Evolutionary conservation across 169 alveolate species (phyloP).

Genomic region (Plasmodium falciparum): DNA sequence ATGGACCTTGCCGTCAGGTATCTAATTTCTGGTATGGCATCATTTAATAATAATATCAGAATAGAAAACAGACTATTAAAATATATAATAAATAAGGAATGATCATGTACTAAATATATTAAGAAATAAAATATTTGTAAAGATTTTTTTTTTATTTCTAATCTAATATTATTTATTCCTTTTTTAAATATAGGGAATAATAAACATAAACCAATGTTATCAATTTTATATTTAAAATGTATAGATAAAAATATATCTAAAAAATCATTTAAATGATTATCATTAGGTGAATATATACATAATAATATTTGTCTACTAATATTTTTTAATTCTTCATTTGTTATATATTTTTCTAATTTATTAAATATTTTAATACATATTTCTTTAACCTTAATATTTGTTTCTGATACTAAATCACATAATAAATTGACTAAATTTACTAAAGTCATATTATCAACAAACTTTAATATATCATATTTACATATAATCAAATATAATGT

Average conservation of each 20-base stretch:
- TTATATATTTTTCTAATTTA: constrained; percentile 64
- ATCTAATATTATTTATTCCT: constrained; percentile 69
- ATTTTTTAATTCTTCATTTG: constrained; percentile 42
- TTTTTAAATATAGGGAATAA: constrained; percentile 59
- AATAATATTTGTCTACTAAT: constrained; percentile 62
- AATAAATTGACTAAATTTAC: constrained; percentile 33
- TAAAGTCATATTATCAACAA: constrained; percentile 21
- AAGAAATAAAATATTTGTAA: constrained; percentile 70
- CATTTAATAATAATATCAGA: constrained; percentile 32
- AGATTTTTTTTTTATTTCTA: constrained; percentile 65
- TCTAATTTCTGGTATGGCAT: constrained; percentile 72
- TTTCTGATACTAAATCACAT: constrained; percentile 71
- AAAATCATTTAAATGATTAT: constrained; percentile 61
- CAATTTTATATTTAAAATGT: constrained; percentile 64
- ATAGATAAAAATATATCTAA: constrained; percentile 61
- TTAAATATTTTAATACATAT: constrained; percentile 72
- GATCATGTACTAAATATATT: constrained; percentile 47
- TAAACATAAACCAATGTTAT: constrained; percentile 57
- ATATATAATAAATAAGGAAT: constrained; percentile 47
- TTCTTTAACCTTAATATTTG: constrained; percentile 69
- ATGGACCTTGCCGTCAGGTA: constrained; percentile 55
- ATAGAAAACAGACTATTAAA: constrained; percentile 36
- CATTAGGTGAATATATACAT: constrained; percentile 76
- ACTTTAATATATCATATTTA: constrained; percentile 25
- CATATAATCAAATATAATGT: constrained; percentile 36